Percentiles rank a stretch among this genome's conserved stretches.
phyloP scores from a whole-genome alignment of 768 basidiomycete genomes.

The Tulasnella sp. region DNA sequence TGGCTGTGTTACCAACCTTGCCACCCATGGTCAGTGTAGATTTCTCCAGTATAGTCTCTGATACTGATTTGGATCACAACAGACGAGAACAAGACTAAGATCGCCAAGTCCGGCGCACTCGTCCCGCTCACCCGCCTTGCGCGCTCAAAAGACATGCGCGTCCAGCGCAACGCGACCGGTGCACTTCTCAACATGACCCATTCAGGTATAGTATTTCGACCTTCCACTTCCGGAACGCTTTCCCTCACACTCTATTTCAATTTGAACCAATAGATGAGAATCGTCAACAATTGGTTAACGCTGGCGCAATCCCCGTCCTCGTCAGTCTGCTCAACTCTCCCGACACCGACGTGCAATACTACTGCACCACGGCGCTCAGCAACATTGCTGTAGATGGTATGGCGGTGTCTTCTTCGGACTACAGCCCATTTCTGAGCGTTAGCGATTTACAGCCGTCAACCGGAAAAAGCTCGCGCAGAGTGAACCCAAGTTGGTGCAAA shows the following conservation, averaged over 20 bases:
- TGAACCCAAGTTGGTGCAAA: conserved; percentile 91
- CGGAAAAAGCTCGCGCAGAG: conserved; percentile 90
- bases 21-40: conserved; percentile 80
- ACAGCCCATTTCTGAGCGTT: not conserved
- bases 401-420: conserved; percentile 22
- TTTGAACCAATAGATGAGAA: conserved; percentile 71
- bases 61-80: conserved; percentile 22
- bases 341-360: conserved; percentile 99
- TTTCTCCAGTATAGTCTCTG: not conserved
- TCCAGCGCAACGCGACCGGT: conserved; percentile 97
- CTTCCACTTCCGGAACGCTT: not conserved
- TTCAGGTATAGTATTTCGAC: conserved; percentile 59
- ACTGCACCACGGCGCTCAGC: conserved; percentile 96
- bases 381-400: conserved; percentile 97
- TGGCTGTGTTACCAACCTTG: conserved; percentile 97
- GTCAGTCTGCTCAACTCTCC: conserved; percentile 90
- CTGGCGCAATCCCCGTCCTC: conserved; percentile 95
- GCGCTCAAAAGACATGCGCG: conserved; percentile 97
- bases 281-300: conserved; percentile 95
- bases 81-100: conserved; percentile 99
- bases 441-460: conserved; percentile 54
- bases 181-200: conserved; percentile 99
- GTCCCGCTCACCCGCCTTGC: conserved; percentile 94
- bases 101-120: conserved; percentile 97
- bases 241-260: not conserved